Evolutionary conservation across 306 rosid species (phyloP), one percentile per base, ranked within the genome.

Genomic region (Pterocarpus macrocarpus): DNA sequence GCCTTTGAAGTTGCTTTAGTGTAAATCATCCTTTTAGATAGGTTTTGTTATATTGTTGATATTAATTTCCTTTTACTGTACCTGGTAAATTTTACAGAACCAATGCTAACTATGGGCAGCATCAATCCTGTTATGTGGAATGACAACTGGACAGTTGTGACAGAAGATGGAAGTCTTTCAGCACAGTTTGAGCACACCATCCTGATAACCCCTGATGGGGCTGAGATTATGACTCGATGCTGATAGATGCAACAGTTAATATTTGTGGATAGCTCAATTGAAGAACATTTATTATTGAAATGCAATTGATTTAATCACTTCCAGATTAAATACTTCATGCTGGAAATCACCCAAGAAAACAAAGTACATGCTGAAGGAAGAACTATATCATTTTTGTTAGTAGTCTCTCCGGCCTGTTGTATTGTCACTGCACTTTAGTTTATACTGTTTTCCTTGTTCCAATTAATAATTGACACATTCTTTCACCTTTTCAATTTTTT

Each of bases 181-280:
- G 98, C 98, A 17, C 99, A 95, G 86, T 95, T 90, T 80, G 99
- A 95, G 81, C 98, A 95, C 87, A 95, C 98, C 66, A 86, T 95
- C 79, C 84, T 95, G 68, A 88, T 95, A 44, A 93, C 98, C 47
- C 30, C 87, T 17, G 91, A 83, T 50, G 98, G 99, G 55, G 97
- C 92, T 64, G 97, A 93, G 87, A 91, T 95, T 79, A 83, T 93
- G 83, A 95, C 98, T 3, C 88, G 59, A 74, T 88, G 96, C 83
- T 95, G 76, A 88, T 55, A 61, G 58, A 52, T 75, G 68, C 81
- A 76, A 75, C 71, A 13, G 56, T 84, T 41, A 32, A 76, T 80
- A 50, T 59, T 75, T 47, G 62, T 39, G 80, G 44, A 49, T 64
- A 17, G 44, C 52, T 66, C 8, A 5, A 53, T 57, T 45, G 16